These are phyloP conservation scores for Neurospora terricola DNA, from an alignment of 495 filamentous ascomycete genomes.

Conservation along the genomic window DNA sequence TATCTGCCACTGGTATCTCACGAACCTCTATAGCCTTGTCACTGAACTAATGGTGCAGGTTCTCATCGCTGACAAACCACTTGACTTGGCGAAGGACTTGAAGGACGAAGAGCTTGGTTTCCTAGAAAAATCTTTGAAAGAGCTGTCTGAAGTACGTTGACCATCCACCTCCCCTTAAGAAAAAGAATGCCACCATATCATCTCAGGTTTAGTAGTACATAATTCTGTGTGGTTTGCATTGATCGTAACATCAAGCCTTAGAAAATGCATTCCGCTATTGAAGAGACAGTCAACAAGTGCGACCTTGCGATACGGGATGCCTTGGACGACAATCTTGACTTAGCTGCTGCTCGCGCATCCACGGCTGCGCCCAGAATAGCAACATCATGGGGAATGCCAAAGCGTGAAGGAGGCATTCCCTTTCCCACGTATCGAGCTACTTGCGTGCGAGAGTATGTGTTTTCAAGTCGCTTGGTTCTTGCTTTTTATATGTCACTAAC, in stretches of 20 bases:
- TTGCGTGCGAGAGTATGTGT: constrained; percentile 35
- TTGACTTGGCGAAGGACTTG: constrained; percentile 33
- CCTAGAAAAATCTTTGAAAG: constrained; percentile 25
- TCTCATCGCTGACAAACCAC: constrained; percentile 30
- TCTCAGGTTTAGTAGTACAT: not conserved
- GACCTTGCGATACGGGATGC: not conserved
- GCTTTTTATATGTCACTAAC: constrained; percentile 4
- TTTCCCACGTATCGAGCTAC: constrained; percentile 49
- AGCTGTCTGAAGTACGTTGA: constrained; percentile 15
- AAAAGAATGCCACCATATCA: not conserved
- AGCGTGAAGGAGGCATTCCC: constrained; percentile 35
- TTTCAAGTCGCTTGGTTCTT: constrained; percentile 12
- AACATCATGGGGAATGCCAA: constrained; percentile 37
- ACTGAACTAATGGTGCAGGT: constrained; percentile 45
- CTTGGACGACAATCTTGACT: not conserved
- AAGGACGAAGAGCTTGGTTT: constrained; percentile 25
- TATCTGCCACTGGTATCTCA: constrained; percentile 23
- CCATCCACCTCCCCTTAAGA: not conserved
- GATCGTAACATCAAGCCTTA: not conserved
- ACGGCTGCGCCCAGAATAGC: not conserved
- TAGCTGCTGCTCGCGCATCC: not conserved
- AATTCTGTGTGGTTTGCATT: not conserved
- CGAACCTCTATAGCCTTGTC: constrained; percentile 37
- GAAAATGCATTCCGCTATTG: not conserved
- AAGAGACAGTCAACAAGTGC: not conserved